Base-by-base conservation (phyloP, 176 grass and related monocot genomes). In the Avena sativa region DNA sequence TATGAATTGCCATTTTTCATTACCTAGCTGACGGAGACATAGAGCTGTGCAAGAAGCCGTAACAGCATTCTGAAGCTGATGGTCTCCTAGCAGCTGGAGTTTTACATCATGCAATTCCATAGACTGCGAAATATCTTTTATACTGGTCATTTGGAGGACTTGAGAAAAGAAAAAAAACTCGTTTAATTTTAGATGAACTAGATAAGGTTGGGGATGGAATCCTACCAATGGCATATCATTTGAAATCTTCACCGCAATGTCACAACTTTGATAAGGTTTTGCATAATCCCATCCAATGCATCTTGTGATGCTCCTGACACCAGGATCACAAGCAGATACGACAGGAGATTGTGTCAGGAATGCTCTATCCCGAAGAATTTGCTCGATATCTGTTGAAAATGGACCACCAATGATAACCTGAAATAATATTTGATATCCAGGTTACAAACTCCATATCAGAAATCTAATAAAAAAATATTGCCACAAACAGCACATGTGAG, bases 371-470 rank as follows among this genome's bases (percentile, higher is more conserved):
- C 64, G 57, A 86, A 98, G 92, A 80, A 98, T 94, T 34, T 67
- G 81, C 47, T 91, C 96, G 55, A 96, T 87, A 30, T 88, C 86
- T 48, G 12, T 38, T 20, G 83, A 62, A 74, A 98, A 89, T 14
- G 92, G 93, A 26, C 93, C 92, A 55, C 90, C 93, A 77, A 98
- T 96, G 62, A 98, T 71, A 89, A 94, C 93, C 93, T 98, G 86
- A 81, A 92, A 90, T 17, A 91, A 83, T 90, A 28, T 81, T 74
- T 46, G 58, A 25, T 81, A 81, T 89, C 44, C 47, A 74, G 47
- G 15, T 30, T 74, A 83, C 44, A 83, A 11, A 81, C 43, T 78
- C 71, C 36, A 75, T 47, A 79, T 75, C 21, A 73, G 71, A 26
- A 89, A 64, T 38, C 53, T 57, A 57, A 57, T 57, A 57, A 15